Conservation (phyloP, 2,329 filamentous ascomycete species). For the Hypocreales sp. region DNA sequence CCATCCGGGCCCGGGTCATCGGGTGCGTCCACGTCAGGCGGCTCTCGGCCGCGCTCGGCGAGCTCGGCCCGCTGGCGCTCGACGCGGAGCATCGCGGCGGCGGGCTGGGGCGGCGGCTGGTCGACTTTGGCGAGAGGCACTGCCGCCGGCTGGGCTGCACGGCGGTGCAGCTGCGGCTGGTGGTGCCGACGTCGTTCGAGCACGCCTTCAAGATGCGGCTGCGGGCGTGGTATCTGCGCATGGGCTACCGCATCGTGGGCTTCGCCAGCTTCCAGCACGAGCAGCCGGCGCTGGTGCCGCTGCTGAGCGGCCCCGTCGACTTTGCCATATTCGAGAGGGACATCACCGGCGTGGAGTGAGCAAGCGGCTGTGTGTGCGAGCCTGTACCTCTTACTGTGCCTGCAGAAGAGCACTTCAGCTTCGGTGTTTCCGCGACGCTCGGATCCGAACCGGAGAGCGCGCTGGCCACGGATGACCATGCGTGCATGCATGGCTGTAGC, state of each 20-base stretch:
- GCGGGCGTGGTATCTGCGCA: slow-evolving; percentile 12
- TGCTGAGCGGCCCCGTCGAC: slow-evolving; percentile 11
- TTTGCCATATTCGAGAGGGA: slow-evolving; percentile 14
- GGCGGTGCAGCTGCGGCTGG: slow-evolving; percentile 13
- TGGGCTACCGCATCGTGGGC: slow-evolving; percentile 12
- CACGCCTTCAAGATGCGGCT: slow-evolving; percentile 12
- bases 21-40: slow-evolving; percentile 14
- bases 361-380: too few species aligned
- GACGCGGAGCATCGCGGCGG: slow-evolving; percentile 8
- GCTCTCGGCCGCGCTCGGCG: slow-evolving; percentile 6
- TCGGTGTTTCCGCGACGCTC: too few species aligned
- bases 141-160: slow-evolving; percentile 11
- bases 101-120: slow-evolving; percentile 10
- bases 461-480: too few species aligned
- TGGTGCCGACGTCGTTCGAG: slow-evolving; percentile 11
- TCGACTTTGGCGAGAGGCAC: slow-evolving; percentile 12
- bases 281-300: slow-evolving; percentile 11
- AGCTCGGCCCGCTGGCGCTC: slow-evolving; percentile 14
- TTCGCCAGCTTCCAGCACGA: slow-evolving; percentile 12
- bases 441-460: too few species aligned
- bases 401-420: too few species aligned
- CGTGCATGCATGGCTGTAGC: too few species aligned
- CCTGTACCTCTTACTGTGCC: too few species aligned
- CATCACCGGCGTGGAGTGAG: too few species aligned
- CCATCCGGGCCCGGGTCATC: too few species aligned